phyloP scores from a whole-genome alignment of 306 rosid genomes.

The Chamaecrista fasciculata region DNA sequence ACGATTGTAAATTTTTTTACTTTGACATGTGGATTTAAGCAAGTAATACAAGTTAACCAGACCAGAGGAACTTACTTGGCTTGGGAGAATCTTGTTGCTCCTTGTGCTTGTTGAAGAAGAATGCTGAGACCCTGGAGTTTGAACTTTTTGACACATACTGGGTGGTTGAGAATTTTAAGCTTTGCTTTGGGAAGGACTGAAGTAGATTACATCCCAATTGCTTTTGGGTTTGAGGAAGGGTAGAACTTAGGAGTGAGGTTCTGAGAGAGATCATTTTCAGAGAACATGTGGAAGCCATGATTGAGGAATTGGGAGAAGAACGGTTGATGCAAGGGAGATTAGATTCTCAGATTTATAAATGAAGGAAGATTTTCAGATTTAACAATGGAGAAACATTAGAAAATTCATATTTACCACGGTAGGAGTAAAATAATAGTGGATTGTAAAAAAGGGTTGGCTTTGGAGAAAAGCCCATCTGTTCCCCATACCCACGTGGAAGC shows the following conservation, averaged over 20 bases:
- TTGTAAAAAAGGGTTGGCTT: constrained; percentile 22
- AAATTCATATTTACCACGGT: constrained; percentile 22
- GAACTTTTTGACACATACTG: constrained; percentile 30
- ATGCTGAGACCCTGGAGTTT: constrained; percentile 40
- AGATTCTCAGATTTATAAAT: constrained; percentile 22
- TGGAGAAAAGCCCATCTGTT: neutral
- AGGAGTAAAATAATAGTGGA: neutral
- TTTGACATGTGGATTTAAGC: neutral
- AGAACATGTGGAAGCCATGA: constrained; percentile 57
- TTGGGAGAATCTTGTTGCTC: constrained; percentile 33
- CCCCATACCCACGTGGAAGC: neutral
- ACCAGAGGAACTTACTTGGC: constrained; percentile 41
- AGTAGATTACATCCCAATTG: constrained; percentile 39
- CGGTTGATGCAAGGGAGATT: neutral
- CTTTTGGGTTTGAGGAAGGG: constrained; percentile 38
- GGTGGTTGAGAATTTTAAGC: constrained; percentile 22
- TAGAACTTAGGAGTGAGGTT: constrained; percentile 28
- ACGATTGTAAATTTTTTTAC: neutral
- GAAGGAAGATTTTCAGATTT: neutral
- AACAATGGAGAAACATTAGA: constrained; percentile 4
- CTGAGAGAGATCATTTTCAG: constrained; percentile 35
- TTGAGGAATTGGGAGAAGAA: neutral
- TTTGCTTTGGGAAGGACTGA: constrained; percentile 32
- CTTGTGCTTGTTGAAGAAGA: constrained; percentile 51
- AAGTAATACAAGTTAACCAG: neutral